Evolutionary conservation across 2,329 filamentous ascomycete genomes (phyloP).

Genomic region (Monascus ruber): DNA sequence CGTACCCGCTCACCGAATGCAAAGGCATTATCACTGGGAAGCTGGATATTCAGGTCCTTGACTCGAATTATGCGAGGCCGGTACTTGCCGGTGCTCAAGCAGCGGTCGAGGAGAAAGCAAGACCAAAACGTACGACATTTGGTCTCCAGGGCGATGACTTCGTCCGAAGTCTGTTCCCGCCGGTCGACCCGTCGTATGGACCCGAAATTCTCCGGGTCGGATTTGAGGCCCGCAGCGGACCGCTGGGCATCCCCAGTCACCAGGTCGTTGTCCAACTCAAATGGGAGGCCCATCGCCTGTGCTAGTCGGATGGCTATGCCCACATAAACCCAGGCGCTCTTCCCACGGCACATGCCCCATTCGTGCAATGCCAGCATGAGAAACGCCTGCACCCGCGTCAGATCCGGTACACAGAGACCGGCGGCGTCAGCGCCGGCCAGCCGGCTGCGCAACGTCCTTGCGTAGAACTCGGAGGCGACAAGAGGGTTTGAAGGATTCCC

Average conservation of each 20-base stretch:
- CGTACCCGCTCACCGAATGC: slow-evolving; percentile 43
- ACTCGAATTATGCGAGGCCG: slow-evolving; percentile 42
- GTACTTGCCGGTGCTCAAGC: slow-evolving; percentile 43
- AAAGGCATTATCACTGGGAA: slow-evolving; percentile 47
- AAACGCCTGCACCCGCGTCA: slow-evolving; percentile 43
- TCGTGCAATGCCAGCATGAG: slow-evolving; percentile 48
- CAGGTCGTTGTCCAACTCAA: slow-evolving; percentile 37
- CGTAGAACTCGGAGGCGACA: slow-evolving; percentile 44
- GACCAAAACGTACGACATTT: slow-evolving; percentile 47
- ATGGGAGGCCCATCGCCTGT: slow-evolving; percentile 35
- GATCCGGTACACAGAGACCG: slow-evolving; percentile 30
- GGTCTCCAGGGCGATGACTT: slow-evolving; percentile 43
- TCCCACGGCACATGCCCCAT: slow-evolving; percentile 45
- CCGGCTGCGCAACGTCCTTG: slow-evolving; percentile 38
- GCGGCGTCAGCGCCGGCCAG: slow-evolving; percentile 35
- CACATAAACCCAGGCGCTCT: slow-evolving; percentile 41
- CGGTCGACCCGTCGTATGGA: slow-evolving; percentile 20
- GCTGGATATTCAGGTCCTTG: slow-evolving; percentile 41
- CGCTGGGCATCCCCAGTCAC: slow-evolving; percentile 34
- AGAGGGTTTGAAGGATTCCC: slow-evolving; percentile 37
- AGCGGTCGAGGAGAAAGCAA: slow-evolving; percentile 47
- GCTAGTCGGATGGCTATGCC: slow-evolving; percentile 36
- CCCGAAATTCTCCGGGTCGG: slow-evolving; percentile 29
- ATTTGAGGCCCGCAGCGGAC: slow-evolving; percentile 22
- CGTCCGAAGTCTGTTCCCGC: slow-evolving; percentile 32